Conservation (phyloP, 2,329 filamentous ascomycete species). For the Graphilbum fragrans region DNA sequence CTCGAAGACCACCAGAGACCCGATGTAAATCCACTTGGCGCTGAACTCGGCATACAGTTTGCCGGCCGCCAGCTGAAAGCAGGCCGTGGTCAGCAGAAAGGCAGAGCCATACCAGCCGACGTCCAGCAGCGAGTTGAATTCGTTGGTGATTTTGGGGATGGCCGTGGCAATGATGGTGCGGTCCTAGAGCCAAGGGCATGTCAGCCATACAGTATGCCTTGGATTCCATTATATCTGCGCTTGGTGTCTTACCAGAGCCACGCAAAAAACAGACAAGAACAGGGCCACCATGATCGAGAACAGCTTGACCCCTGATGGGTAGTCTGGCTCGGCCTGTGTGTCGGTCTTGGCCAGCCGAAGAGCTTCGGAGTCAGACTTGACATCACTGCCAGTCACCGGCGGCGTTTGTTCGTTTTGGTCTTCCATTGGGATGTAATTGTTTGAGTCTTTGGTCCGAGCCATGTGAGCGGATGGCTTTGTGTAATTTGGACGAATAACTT, state of each 20-base stretch:
- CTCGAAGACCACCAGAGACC: conserved; percentile 27
- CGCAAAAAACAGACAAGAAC: conserved; percentile 1
- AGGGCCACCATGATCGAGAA: background rate
- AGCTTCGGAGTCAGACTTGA: too few species aligned
- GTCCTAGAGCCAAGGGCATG: conserved; percentile 5
- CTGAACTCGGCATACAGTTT: conserved; percentile 7
- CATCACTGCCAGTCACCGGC: too few species aligned
- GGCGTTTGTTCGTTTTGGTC: too few species aligned
- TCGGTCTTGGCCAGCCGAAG: too few species aligned
- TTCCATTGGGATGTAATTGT: too few species aligned
- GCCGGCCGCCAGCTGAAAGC: conserved; percentile 8
- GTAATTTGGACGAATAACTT: too few species aligned
- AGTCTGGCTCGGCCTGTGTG: too few species aligned
- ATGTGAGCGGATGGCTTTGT: too few species aligned
- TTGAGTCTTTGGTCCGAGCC: too few species aligned
- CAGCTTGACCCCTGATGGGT: background rate
- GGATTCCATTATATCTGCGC: too few species aligned
- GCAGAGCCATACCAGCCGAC: conserved; percentile 34
- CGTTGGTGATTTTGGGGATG: too few species aligned
- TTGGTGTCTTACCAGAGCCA: background rate
- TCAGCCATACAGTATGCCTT: too few species aligned
- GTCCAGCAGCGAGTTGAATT: conserved; percentile 27
- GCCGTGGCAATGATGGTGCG: conserved; percentile 24
- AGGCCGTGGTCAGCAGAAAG: conserved; percentile 8
- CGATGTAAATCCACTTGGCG: conserved; percentile 8